Conservation (phyloP, 192 early-diverging fungal genomes). For the Glomus cerebriforme region DNA sequence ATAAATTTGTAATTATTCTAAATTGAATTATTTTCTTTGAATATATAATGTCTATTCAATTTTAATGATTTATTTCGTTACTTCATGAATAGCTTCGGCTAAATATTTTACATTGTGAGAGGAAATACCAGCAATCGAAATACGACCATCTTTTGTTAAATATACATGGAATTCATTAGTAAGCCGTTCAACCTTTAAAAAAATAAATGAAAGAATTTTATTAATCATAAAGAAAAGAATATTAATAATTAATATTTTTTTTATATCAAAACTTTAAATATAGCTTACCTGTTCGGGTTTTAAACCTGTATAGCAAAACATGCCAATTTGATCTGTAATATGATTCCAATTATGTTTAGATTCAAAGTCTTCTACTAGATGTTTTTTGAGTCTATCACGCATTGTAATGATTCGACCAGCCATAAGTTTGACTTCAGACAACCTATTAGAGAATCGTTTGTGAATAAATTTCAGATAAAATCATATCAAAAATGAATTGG, state of each 20-base stretch:
- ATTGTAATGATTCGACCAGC: conserved; percentile 95
- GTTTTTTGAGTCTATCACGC: conserved; percentile 73
- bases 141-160: conserved; percentile 92
- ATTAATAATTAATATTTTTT: too few relatives aligned
- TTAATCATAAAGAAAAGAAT: too few relatives aligned
- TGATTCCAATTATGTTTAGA: conserved; percentile 84
- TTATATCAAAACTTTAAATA: too few relatives aligned
- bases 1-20: too few relatives aligned
- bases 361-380: conserved; percentile 83
- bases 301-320: conserved; percentile 98
- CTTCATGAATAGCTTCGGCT: conserved; percentile 92
- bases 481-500: not conserved
- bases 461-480: not conserved
- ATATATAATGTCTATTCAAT: not conserved
- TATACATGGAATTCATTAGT: conserved; percentile 87
- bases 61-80: conserved; percentile 69
- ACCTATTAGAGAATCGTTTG: conserved; percentile 9
- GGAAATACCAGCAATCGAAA: conserved; percentile 96
- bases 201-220: not conserved
- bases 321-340: conserved; percentile 95
- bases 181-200: conserved; percentile 66
- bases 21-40: not conserved
- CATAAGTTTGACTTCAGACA: conserved; percentile 92
- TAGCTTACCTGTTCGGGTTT: conserved; percentile 68
- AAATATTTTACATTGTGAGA: conserved; percentile 93